A percentile compares a stretch with the other conserved stretches of the same genome.
phyloP scores from a whole-genome alignment of 306 rosid genomes.

The Pueraria montana region DNA sequence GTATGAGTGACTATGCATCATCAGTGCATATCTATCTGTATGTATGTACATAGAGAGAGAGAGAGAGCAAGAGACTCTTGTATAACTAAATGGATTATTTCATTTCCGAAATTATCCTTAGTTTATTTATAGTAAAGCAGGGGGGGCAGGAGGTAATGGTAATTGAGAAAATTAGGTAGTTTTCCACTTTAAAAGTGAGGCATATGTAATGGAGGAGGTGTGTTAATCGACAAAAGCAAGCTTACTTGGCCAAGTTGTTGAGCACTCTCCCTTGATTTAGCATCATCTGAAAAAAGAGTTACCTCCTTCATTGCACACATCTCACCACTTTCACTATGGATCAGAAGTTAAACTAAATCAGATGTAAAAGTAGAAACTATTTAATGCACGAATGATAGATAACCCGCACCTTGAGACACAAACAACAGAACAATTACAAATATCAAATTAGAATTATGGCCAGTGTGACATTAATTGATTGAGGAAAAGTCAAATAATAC shows the following conservation, averaged over 20 bases:
- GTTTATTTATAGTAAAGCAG: neutral
- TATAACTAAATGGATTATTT: neutral
- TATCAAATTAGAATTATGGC: neutral
- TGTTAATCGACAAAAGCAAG: conserved; percentile 28
- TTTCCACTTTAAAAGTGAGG: too few species aligned
- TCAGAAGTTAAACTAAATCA: conserved; percentile 47
- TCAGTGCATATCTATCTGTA: neutral
- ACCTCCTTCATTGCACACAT: conserved; percentile 98
- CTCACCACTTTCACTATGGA: conserved; percentile 81
- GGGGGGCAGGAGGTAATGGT: neutral
- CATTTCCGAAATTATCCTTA: neutral
- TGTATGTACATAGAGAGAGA: neutral
- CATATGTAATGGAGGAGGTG: neutral
- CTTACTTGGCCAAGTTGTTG: conserved; percentile 83
- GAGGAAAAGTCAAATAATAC: neutral
- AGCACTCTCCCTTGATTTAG: conserved; percentile 82
- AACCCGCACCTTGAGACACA: conserved; percentile 25
- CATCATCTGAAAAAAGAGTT: conserved; percentile 79
- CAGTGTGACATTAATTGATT: conserved; percentile 4
- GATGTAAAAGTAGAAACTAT: conserved; percentile 32
- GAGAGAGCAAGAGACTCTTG: neutral
- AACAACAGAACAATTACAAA: conserved; percentile 2
- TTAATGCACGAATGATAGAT: neutral
- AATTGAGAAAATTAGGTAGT: neutral
- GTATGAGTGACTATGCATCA: conserved; percentile 30